These are phyloP conservation scores for Aspergillus candidus DNA, from an alignment of 2,329 filamentous ascomycete species.

Conservation along the genomic window DNA sequence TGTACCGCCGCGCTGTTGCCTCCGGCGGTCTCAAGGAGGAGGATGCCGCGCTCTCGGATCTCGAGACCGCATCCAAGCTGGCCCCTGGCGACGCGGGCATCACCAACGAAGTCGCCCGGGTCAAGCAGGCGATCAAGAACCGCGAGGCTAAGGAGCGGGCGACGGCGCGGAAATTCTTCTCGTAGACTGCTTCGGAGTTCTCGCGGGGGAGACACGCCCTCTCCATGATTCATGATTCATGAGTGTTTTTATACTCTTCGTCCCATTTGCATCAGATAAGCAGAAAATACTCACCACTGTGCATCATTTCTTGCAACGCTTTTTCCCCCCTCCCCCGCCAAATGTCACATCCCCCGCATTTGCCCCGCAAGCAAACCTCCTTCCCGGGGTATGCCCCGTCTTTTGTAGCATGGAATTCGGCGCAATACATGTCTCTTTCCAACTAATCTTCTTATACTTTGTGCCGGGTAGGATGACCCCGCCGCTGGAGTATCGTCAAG, in stretches of 20 bases:
- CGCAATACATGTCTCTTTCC: too few relatives aligned
- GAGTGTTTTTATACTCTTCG: conserved; percentile 18
- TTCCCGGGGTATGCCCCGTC: too few relatives aligned
- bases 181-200: conserved; percentile 24
- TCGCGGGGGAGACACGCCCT: conserved; percentile 11
- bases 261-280: conserved; percentile 6
- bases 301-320: neutral
- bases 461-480: too few relatives aligned
- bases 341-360: too few relatives aligned
- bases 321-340: neutral
- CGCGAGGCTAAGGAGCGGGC: conserved; percentile 84
- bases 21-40: conserved; percentile 73
- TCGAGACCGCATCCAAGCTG: conserved; percentile 69
- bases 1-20: conserved; percentile 78
- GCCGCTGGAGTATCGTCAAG: too few relatives aligned
- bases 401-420: too few relatives aligned
- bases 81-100: conserved; percentile 71
- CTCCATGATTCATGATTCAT: conserved; percentile 23
- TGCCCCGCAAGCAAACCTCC: too few relatives aligned
- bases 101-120: conserved; percentile 64
- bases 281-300: conserved; percentile 6
- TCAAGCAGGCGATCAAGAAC: conserved; percentile 70
- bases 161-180: conserved; percentile 87
- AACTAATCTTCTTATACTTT: too few relatives aligned
- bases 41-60: conserved; percentile 68